Evolutionary conservation across 768 basidiomycete genomes (phyloP), one percentile per base, ranked within the genome.

Genomic region (Boletus sp.): DNA sequence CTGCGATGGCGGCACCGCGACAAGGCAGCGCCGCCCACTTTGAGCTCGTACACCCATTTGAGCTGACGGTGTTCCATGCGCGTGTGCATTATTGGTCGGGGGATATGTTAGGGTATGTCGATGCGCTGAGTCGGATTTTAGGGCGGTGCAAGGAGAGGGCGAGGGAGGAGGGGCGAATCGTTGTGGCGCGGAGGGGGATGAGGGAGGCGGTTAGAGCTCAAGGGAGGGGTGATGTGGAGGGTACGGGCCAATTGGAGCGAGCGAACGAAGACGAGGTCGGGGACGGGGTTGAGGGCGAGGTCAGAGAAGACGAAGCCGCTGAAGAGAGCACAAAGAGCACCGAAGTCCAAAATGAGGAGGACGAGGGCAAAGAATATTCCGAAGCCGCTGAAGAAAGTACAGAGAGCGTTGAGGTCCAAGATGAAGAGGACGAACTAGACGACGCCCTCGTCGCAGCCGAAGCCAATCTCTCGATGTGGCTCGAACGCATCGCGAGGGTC

Each of bases 71-170:
- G 48, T 84, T 92, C 74, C 76, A 85, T 39, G 81, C 87, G 7
- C 81, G 88, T 33, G 74, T 89, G 27, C 83, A 82, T 64, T 93
- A 91, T 64, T 93, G 90, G 91, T 77, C 86, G 4, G 88, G 84
- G 27, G 90, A 93, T 67, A 77, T 83, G 64, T 81, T 88, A 79
- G 86, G 83, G 3, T 89, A 93, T 69, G 75, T 92, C 53, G 90
- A 93, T 67, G 82, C 84, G 29, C 76, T 93, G 23, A 75, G 75
- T 54, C 80, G 69, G n/a, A 71, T 93, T 54, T 71, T 93, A 49
- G 71, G 64, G 44, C 82, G 78, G 57, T 90, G 90, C 67, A 82
- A 82, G 57, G 59, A 56, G 15, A 80, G 78, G 56, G 78, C 81
- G 21, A 72, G 79, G 34, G 69, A 71, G 51, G 58, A 61, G 48